Evolutionary conservation across 2,329 filamentous ascomycete species (phyloP).

Genomic region (Bertia moriformis): DNA sequence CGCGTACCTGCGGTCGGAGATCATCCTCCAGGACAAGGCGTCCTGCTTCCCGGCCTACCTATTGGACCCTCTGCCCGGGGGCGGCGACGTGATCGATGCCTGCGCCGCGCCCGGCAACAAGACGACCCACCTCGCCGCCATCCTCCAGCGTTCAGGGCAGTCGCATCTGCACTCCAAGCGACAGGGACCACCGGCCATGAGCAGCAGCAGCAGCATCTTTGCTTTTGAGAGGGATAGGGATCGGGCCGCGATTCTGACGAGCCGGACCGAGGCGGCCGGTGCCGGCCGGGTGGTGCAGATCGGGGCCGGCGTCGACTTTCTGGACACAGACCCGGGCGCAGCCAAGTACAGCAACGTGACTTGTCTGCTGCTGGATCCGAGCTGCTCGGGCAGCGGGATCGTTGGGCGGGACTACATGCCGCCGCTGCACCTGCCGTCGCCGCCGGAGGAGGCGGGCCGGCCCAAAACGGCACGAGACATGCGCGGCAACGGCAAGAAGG

Average conservation of each 20-base stretch:
- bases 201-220: constrained; percentile 31
- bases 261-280: constrained; percentile 71
- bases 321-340: constrained; percentile 55
- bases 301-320: constrained; percentile 65
- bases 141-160: too few relatives aligned
- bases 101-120: constrained; percentile 96
- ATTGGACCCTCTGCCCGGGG: constrained; percentile 49
- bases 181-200: constrained; percentile 18
- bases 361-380: constrained; percentile 76
- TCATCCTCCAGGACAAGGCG: constrained; percentile 92
- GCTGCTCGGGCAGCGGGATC: constrained; percentile 91
- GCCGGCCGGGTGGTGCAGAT: constrained; percentile 53
- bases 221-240: constrained; percentile 66
- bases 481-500: constrained; percentile 4
- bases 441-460: constrained; percentile 11
- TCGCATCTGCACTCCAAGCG: constrained; percentile 29
- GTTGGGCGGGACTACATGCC: constrained; percentile 73
- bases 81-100: constrained; percentile 75
- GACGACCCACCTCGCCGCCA: constrained; percentile 78
- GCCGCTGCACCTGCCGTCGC: constrained; percentile 41
- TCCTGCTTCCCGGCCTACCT: constrained; percentile 93
- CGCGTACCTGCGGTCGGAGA: constrained; percentile 61
- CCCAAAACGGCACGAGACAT: constrained; percentile 21
- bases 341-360: constrained; percentile 55
- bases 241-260: constrained; percentile 62